Base-by-base conservation (phyloP, 192 early-diverging fungal species). In the Rhizophagus prolifer region DNA sequence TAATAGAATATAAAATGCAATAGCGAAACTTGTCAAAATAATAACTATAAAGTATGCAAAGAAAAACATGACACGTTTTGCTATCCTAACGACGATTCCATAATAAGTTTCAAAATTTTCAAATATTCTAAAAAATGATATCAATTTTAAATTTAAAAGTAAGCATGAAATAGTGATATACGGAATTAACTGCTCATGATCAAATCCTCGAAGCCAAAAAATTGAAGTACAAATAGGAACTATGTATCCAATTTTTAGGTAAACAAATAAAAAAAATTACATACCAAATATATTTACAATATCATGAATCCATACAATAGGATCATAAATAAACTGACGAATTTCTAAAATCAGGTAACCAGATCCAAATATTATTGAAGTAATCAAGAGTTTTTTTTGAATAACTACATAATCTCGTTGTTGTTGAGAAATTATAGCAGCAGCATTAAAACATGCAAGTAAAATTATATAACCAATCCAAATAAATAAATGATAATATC, bases 61-160 rank as follows among this genome's bases (percentile, higher is more conserved):
- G 4, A 13, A 68, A 8, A 13, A 34, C 4, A 68, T 16, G n/a
- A n/a, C n/a, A 36, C 34, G 10, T 12, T 68, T 9, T 68, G 31
- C n/a, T 13, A 16, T 23, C 21, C 23, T 23, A 9, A 68, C 21
- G 21, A 68, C 38, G 6, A 68, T 68, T 34, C 31, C n/a, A 36
- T 38, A 21, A 68, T 68, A 68, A 12, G 38, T 21, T 68, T 34
- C 66, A 36, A 68, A 68, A 68, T 10, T 4, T n/a, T 36, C 31
- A 68, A 68, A 16, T 23, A 12, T 3, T 38, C 66, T 25, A 36
- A 36, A 44, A 14, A 68, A 44, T 4, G 19, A 14, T 23, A 68
- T 16, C 14, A 68, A 68, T 44, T 68, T 68, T 44, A 68, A 38
- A 31, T n/a, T 34, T 31, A 68, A 36, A 44, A 68, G 16, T 36